Evolutionary conservation across 345 rosid species (phyloP).

Genomic region (Anastatica hierochuntica): DNA sequence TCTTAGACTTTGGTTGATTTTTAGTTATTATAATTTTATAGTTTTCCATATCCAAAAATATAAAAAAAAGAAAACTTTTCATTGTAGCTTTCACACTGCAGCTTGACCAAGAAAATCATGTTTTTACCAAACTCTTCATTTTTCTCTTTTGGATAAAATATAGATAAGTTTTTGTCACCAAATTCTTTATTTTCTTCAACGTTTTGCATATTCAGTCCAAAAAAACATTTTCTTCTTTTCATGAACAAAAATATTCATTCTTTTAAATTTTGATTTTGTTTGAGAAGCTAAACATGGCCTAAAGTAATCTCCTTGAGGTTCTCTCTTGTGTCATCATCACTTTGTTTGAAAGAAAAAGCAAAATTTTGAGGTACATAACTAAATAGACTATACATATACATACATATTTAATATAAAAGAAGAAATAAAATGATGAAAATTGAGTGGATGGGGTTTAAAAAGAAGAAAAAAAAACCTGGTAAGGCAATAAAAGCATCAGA

Average conservation of each 20-base stretch:
- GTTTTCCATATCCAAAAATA: not conserved
- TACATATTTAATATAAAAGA: not conserved
- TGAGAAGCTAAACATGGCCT: not conserved
- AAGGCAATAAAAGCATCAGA: slow-evolving; percentile 99
- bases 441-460: slow-evolving; percentile 28
- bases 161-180: no score
- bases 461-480: slow-evolving; percentile 65
- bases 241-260: no score
- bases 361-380: not conserved
- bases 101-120: slow-evolving; percentile 23
- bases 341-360: slow-evolving; percentile 18
- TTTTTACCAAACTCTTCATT: not conserved
- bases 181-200: no score
- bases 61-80: slow-evolving; percentile 17
- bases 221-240: no score
- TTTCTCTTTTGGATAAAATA: not conserved
- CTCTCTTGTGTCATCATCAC: slow-evolving; percentile 16
- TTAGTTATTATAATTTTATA: slow-evolving; percentile 12
- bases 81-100: slow-evolving; percentile 37
- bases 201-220: no score
- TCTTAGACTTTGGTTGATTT: slow-evolving; percentile 28
- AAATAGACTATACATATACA: no score
- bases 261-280: no score
- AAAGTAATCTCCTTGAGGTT: slow-evolving; percentile 7
- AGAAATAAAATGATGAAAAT: slow-evolving; percentile 7